A percentile compares a stretch with the other conserved stretches of the same genome.
These are phyloP conservation scores for Dipteronia sinensis DNA, from an alignment of 345 rosid genomes.

Conservation along the genomic window DNA sequence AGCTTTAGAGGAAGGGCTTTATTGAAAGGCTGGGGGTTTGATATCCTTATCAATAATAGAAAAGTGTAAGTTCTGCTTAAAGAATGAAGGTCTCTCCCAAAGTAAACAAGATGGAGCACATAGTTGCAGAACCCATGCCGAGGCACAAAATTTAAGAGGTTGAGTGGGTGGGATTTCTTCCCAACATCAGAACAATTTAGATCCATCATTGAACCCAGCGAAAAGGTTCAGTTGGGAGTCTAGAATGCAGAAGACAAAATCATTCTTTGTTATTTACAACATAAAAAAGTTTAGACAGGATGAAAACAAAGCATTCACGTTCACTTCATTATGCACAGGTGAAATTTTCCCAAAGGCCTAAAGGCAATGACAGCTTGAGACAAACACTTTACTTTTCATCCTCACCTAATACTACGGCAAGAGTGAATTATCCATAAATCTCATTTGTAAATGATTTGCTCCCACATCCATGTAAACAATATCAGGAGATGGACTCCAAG, in stretches of 20 bases:
- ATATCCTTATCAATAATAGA: not conserved
- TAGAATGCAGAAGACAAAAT: not conserved
- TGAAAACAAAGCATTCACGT: not conserved
- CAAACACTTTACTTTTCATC: not conserved
- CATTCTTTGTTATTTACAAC: not conserved
- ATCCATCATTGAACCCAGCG: not conserved
- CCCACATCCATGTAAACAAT: not conserved
- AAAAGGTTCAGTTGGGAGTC: not conserved
- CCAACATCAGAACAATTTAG: not conserved
- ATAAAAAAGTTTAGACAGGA: not conserved
- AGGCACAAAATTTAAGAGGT: not conserved
- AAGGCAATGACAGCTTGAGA: not conserved
- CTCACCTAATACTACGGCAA: not conserved
- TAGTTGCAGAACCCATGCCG: not conserved
- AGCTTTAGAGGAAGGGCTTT: not conserved
- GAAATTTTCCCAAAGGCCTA: not conserved
- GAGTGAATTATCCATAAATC: not conserved
- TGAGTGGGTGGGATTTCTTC: not conserved
- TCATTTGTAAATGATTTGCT: not conserved
- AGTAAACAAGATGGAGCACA: not conserved
- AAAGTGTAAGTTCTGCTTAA: not conserved
- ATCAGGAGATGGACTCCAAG: not conserved
- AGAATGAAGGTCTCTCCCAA: not conserved
- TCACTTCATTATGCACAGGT: not conserved
- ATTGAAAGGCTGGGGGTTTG: not conserved